Evolutionary conservation across 768 basidiomycete genomes (phyloP).

Genomic region (Dendrothele bispora): DNA sequence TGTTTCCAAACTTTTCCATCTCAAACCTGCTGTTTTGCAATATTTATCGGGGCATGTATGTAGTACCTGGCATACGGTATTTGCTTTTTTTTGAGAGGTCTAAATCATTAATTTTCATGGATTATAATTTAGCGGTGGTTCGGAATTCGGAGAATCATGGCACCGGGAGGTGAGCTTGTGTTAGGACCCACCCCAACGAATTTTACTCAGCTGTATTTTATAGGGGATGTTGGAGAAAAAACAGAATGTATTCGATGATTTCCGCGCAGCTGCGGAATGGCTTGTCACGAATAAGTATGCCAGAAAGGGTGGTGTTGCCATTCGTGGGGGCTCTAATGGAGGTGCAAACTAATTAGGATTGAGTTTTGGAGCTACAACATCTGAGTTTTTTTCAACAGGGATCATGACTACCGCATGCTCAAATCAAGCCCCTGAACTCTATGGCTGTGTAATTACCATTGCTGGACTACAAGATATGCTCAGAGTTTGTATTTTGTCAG

Average conservation of each 20-base stretch:
- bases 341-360: not conserved
- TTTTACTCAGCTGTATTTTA: not conserved
- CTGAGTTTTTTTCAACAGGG: not conserved
- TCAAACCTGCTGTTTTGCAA: conserved; percentile 4
- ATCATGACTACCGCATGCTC: conserved; percentile 1
- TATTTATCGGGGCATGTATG: conserved; percentile 4
- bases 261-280: conserved; percentile 3
- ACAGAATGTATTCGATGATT: conserved; percentile 5
- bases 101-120: too few species aligned
- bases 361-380: not conserved
- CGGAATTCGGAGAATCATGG: conserved; percentile 6
- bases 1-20: conserved; percentile 2
- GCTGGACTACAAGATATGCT: conserved; percentile 3
- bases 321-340: conserved; percentile 2
- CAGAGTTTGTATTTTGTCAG: not conserved
- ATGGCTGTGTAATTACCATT: conserved; percentile 2
- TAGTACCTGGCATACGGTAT: conserved; percentile 2
- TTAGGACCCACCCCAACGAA: not conserved
- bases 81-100: not conserved
- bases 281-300: conserved; percentile 3
- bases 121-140: not conserved
- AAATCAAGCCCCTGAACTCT: conserved; percentile 6
- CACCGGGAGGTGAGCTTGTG: not conserved
- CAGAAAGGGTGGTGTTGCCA: not conserved
- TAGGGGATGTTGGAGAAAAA: conserved; percentile 7